Evolutionary conservation across 2,329 filamentous ascomycete species (phyloP).

Genomic region (Fusarium robinianum): DNA sequence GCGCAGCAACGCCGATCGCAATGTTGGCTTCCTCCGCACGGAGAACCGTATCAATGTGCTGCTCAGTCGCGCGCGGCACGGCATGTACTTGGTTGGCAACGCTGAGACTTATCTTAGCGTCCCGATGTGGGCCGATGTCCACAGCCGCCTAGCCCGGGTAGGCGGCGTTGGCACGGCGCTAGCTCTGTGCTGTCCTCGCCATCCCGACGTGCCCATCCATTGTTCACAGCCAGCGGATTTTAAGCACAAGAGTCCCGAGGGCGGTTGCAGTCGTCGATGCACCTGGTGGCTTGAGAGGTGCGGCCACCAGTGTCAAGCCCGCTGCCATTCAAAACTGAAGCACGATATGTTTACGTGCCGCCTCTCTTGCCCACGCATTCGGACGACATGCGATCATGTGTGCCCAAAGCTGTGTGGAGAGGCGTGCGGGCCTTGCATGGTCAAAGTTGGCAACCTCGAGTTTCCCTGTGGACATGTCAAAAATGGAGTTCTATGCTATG

Average conservation of each 20-base stretch:
- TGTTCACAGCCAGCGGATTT: slow-evolving; percentile 62
- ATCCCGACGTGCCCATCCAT: slow-evolving; percentile 53
- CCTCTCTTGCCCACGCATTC: slow-evolving; percentile 48
- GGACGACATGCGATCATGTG: slow-evolving; percentile 48
- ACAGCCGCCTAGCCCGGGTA: slow-evolving; percentile 7
- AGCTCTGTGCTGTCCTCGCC: slow-evolving; percentile 63
- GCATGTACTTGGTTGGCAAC: slow-evolving; percentile 73
- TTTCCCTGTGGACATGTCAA: slow-evolving; percentile 29
- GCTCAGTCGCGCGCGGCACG: slow-evolving; percentile 66
- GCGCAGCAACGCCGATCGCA: slow-evolving; percentile 64
- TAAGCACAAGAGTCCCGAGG: slow-evolving; percentile 58
- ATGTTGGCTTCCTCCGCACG: slow-evolving; percentile 68
- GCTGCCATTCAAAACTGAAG: slow-evolving; percentile 52
- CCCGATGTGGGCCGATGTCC: slow-evolving; percentile 54
- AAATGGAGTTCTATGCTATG: slow-evolving; percentile 9
- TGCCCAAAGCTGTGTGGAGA: slow-evolving; percentile 50
- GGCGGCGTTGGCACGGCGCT: slow-evolving; percentile 54
- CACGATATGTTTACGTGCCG: slow-evolving; percentile 51
- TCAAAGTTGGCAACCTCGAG: slow-evolving; percentile 4
- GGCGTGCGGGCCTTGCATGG: slow-evolving; percentile 38
- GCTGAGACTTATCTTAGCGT: slow-evolving; percentile 58
- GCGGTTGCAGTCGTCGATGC: slow-evolving; percentile 60
- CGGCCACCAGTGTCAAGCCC: slow-evolving; percentile 50
- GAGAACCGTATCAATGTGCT: slow-evolving; percentile 72
- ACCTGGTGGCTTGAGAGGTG: slow-evolving; percentile 48